Percentiles rank a stretch among this genome's conserved stretches.
Evolutionary conservation across 371 early-diverging fungal species (phyloP).

Genomic region (Mucor racemosus): DNA sequence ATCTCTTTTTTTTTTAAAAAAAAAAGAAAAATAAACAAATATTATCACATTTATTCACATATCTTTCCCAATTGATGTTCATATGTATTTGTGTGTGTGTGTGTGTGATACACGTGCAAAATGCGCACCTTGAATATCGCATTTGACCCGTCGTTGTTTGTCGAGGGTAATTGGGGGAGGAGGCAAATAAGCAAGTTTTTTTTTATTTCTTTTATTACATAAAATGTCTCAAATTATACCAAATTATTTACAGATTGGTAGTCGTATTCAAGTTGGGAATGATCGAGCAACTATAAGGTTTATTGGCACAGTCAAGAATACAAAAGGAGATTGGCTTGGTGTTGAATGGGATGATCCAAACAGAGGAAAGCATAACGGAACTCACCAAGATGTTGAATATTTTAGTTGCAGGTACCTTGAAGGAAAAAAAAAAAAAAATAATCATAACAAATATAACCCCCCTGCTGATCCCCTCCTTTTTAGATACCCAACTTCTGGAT

Average conservation of each 20-base stretch:
- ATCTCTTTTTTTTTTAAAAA: too few relatives aligned
- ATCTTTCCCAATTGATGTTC: too few relatives aligned
- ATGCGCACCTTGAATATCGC: neutral
- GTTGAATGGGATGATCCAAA: constrained; percentile 85
- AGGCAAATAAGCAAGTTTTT: neutral
- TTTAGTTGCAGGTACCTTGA: constrained; percentile 66
- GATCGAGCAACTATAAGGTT: constrained; percentile 71
- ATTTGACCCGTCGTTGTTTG: neutral
- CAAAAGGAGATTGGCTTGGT: constrained; percentile 81
- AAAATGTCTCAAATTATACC: constrained; percentile 9
- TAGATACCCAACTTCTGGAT: constrained; percentile 60
- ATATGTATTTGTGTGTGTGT: too few relatives aligned
- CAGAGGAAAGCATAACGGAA: constrained; percentile 87
- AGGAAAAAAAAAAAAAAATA: neutral
- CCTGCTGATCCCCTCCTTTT: neutral
- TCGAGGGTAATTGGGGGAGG: too few relatives aligned
- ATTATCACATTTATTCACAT: too few relatives aligned
- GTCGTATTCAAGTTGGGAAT: constrained; percentile 47
- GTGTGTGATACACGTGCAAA: neutral
- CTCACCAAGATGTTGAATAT: constrained; percentile 64
- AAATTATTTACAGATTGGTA: constrained; percentile 26
- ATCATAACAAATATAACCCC: neutral
- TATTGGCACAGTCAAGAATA: constrained; percentile 62
- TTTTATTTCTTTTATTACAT: neutral
- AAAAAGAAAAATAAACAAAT: too few relatives aligned